Conservation (phyloP, 768 basidiomycete species). For the Daedaleopsis nitida region DNA sequence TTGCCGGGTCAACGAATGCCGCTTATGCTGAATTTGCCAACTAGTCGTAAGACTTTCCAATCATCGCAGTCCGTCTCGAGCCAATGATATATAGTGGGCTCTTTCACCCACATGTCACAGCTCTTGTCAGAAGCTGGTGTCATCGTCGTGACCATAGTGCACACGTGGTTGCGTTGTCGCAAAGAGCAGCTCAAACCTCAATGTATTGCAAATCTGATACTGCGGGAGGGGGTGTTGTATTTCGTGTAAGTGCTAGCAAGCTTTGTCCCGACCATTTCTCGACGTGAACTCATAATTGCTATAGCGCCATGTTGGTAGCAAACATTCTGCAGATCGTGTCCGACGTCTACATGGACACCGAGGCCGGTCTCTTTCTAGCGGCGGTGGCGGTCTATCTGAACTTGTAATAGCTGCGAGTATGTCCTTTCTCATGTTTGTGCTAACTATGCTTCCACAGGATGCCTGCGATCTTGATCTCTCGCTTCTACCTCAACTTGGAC, state of each 20-base stretch:
- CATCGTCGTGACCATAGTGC: not conserved
- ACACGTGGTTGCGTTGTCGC: not conserved
- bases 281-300: not conserved
- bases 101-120: not conserved
- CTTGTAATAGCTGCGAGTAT: not conserved
- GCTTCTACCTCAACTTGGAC: conserved; percentile 2
- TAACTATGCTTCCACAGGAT: not conserved
- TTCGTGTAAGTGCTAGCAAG: not conserved
- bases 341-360: not conserved
- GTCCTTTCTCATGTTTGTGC: not conserved
- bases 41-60: not conserved
- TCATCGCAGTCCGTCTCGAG: not conserved
- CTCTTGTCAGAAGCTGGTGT: not conserved
- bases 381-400: not conserved
- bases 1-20: not conserved
- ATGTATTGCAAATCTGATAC: not conserved
- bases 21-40: not conserved
- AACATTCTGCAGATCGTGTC: not conserved
- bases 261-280: too few species aligned
- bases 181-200: not conserved
- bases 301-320: conserved; percentile 1
- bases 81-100: not conserved
- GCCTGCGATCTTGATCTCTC: not conserved
- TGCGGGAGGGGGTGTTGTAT: not conserved
- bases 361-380: not conserved